These are phyloP conservation scores for Batkoa obscura DNA, from an alignment of 371 early-diverging fungal species.

Conservation along the genomic window DNA sequence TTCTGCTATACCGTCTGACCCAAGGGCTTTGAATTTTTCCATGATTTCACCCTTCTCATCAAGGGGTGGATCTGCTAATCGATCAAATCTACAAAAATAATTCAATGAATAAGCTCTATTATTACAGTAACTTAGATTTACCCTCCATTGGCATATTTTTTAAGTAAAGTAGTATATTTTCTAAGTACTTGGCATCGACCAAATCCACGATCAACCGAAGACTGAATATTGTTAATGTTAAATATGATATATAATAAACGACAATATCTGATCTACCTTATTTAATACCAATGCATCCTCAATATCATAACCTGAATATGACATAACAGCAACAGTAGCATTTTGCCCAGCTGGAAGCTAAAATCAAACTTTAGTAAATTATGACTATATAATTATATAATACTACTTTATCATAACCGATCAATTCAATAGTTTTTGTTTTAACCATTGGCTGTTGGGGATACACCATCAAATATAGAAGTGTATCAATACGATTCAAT, in stretches of 20 bases:
- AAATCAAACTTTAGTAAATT: background rate
- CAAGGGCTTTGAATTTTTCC: constrained; percentile 46
- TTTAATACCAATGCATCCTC: constrained; percentile 99
- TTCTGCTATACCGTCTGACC: constrained; percentile 73
- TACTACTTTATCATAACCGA: constrained; percentile 81
- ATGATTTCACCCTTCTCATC: constrained; percentile 17
- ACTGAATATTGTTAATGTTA: constrained; percentile 14
- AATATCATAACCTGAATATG: constrained; percentile 98
- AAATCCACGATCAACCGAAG: constrained; percentile 97
- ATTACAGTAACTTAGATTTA: constrained; percentile 8
- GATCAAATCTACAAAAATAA: constrained; percentile 44
- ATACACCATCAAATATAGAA: constrained; percentile 90
- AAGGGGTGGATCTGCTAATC: constrained; percentile 53
- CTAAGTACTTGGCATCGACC: constrained; percentile 93
- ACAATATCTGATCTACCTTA: constrained; percentile 26
- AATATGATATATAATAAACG: background rate
- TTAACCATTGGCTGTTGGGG: constrained; percentile 98
- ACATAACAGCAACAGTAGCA: constrained; percentile 98
- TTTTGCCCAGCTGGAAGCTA: constrained; percentile 97
- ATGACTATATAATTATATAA: background rate
- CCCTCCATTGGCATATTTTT: constrained; percentile 71
- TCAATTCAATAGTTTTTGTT: constrained; percentile 93
- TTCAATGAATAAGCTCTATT: background rate
- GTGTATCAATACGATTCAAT: constrained; percentile 89
- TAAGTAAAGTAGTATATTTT: constrained; percentile 62